Evolutionary conservation across 306 rosid genomes (phyloP), one percentile per base, ranked within the genome.

Genomic region (Citrullus colocynthis): DNA sequence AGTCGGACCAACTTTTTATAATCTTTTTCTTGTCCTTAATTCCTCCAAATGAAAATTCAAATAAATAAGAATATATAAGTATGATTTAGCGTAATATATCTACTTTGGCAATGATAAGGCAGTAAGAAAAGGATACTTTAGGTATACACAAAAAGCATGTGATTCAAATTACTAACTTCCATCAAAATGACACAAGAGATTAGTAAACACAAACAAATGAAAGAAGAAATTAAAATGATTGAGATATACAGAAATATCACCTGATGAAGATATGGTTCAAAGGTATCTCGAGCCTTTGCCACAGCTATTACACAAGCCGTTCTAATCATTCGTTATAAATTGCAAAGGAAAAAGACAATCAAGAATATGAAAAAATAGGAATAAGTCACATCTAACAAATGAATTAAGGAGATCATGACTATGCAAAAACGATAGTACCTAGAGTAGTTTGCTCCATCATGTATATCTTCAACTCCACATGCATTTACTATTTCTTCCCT

Each of bases 281-380:
- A 92, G 56, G 98, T 87, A 85, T 92, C 98, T 72, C 89, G 95
- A 74, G 98, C 98, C 88, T 88, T 95, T 37, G 97, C 97, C 82
- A 95, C 97, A 74, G 98, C 98, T 82, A 95, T 95, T 74, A 95
- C 98, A 84, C 97, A 95, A 37, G 98, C 98, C 72, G 97, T 90
- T 91, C 98, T 95, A 89, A 75, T 84, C 84, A 54, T 41, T 75
- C 80, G 55, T 59, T 82, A 18, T 66, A 67, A 52, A 66, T 56
- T 3, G 21, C 64, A 49, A 51, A n/a, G 17, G 58, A 60, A 54
- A 24, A 52, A 7, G 6, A 36, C n/a, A 74, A 11, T 59, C 14
- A 57, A 74, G 74, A 75, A 74, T 7, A 36, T 45, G 60, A 34
- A 13, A 24, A 77, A 70, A 20, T 24, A 14, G n/a, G 4, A 51